phyloP scores from a whole-genome alignment of 2,329 filamentous ascomycete genomes.

The Furcasterigmium furcatum region DNA sequence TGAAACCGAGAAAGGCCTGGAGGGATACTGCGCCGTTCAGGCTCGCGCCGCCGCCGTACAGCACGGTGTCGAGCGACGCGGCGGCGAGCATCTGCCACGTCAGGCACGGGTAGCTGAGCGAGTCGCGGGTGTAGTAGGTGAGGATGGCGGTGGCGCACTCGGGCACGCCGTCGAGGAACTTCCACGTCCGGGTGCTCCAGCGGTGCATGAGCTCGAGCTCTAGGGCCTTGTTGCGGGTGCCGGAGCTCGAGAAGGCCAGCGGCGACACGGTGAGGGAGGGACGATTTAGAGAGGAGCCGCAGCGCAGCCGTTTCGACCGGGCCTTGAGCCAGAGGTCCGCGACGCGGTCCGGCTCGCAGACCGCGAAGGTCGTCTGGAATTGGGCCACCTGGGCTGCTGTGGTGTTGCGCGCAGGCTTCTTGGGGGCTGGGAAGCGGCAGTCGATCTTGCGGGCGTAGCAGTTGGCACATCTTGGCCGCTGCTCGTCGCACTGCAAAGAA shows the following conservation, averaged over 20 bases:
- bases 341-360: no score
- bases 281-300: background rate
- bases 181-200: slow-evolving; percentile 43
- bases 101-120: no score
- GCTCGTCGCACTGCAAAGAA: slow-evolving; percentile 27
- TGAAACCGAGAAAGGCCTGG: slow-evolving; percentile 1
- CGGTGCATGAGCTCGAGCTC: slow-evolving; percentile 50
- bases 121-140: no score
- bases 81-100: no score
- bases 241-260: background rate
- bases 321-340: background rate
- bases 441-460: slow-evolving; percentile 19
- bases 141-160: slow-evolving; percentile 16
- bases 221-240: background rate
- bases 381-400: no score
- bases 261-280: background rate
- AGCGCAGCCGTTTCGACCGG: background rate
- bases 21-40: slow-evolving; percentile 15
- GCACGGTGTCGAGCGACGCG: no score
- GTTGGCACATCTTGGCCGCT: slow-evolving; percentile 28
- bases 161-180: slow-evolving; percentile 31
- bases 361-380: no score
- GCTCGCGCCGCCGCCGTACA: no score
- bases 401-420: no score
- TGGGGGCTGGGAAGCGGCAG: background rate